Base-by-base conservation (phyloP, 2,329 filamentous ascomycete species). In the Chrysoporthe cubensis region DNA sequence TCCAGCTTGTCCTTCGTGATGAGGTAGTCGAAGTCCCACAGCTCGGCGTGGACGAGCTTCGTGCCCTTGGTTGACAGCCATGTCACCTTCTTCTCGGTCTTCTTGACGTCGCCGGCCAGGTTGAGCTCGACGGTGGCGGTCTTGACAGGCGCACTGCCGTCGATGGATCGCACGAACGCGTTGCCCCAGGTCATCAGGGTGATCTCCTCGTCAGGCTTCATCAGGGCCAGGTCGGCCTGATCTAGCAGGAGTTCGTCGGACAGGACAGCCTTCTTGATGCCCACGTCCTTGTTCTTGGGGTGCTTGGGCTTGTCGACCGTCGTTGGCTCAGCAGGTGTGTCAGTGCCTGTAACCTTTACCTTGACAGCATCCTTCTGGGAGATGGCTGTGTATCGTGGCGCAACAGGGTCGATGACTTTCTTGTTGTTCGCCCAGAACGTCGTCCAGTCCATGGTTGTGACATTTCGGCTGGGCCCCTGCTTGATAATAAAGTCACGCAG, bases 141-240 rank as follows among this genome's bases (percentile, higher is more conserved):
- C 14, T 89, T 90, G 74, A 97, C 89, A 60, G 87, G 82, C 64
- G 83, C 83, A 21, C 80, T 79, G 42, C 81, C 79, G 60, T 87
- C 83, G 70, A 93, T 88, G 69, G 89, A 88, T 66, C 89, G 87
- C 34, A 96, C 91, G 72, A 94, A 87, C 14, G 91, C 93, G 75
- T 97, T 96, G 73, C 95, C 96, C 95, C 95, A 98, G 78, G 91
- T 91, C 95, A 97, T 97, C 54, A 97, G 85, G 0, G 95, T 97
- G 74, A 98, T 92, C 79, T 97, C 94, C 82, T 98, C 95, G 76
- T 91, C 90, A 69, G 91, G 85, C 74, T 88, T 91, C 81, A 97
- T 96, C 37, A 86, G 87, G 77, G 90, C 90, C 70, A 91, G 93
- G 74, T 98, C 95, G 58, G 86, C 91, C 80, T 97, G 95, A 77